Percentiles rank a stretch among this genome's conserved stretches.
Conservation (phyloP, 768 basidiomycete genomes). For the Exidia glandulosa region DNA sequence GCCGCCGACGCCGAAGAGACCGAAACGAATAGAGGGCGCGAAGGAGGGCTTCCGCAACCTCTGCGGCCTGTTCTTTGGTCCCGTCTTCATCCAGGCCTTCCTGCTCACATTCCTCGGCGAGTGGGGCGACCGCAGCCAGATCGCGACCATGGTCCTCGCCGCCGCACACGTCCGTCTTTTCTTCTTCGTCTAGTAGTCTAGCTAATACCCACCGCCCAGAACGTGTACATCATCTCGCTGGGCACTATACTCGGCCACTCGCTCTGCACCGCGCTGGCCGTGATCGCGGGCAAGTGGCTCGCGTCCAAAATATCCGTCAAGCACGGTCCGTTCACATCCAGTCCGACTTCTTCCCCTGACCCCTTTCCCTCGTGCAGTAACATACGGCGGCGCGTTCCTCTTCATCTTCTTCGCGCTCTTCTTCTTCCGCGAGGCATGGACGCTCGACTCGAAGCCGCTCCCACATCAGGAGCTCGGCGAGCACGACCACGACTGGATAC, state of each 20-base stretch:
- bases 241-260: slow-evolving; percentile 87
- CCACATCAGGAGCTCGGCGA: background rate
- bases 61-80: slow-evolving; percentile 71
- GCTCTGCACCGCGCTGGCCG: slow-evolving; percentile 78
- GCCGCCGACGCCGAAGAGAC: slow-evolving; percentile 12
- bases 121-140: slow-evolving; percentile 97
- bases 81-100: slow-evolving; percentile 93
- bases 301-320: slow-evolving; percentile 94
- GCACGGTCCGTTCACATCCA: slow-evolving; percentile 49
- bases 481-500: background rate
- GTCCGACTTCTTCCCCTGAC: background rate
- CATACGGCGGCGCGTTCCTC: slow-evolving; percentile 66
- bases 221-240: slow-evolving; percentile 79
- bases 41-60: slow-evolving; percentile 71
- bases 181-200: background rate
- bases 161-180: slow-evolving; percentile 72
- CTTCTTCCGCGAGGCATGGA: slow-evolving; percentile 57
- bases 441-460: background rate
- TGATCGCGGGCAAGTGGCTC: slow-evolving; percentile 85
- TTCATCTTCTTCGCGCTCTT: slow-evolving; percentile 78
- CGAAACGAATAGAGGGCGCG: slow-evolving; percentile 7
- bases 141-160: slow-evolving; percentile 90
- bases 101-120: slow-evolving; percentile 95
- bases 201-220: slow-evolving; percentile 35
- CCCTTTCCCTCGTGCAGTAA: slow-evolving; percentile 39